A percentile compares a stretch with the other conserved stretches of the same genome.
Conservation (phyloP, 306 rosid genomes). For the Castanospermum australe region DNA sequence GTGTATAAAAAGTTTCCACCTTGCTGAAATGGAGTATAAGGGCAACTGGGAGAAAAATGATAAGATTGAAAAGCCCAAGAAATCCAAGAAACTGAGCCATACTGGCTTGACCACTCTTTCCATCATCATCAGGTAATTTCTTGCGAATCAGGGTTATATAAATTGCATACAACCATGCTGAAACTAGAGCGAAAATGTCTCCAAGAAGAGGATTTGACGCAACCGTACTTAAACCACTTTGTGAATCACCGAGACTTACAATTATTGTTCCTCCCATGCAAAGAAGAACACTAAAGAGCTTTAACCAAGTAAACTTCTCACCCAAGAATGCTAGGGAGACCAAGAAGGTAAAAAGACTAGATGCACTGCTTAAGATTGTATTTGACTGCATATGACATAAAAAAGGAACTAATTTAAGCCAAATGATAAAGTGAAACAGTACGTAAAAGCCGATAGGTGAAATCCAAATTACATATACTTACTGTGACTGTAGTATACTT, state of each 20-base stretch:
- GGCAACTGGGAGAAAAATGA: constrained; percentile 82
- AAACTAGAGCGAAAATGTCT: constrained; percentile 74
- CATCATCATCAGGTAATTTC: constrained; percentile 80
- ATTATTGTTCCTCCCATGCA: constrained; percentile 95
- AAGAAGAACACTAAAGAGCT: constrained; percentile 86
- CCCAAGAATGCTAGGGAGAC: constrained; percentile 88
- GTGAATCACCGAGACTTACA: constrained; percentile 91
- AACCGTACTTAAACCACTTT: constrained; percentile 37
- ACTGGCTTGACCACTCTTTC: constrained; percentile 72
- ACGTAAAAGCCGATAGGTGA: not conserved
- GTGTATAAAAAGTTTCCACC: constrained; percentile 60
- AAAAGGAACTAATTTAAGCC: constrained; percentile 26
- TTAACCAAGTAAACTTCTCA: constrained; percentile 88
- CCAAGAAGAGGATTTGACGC: constrained; percentile 93
- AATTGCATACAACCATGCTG: constrained; percentile 80
- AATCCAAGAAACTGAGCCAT: constrained; percentile 96
- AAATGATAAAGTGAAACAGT: constrained; percentile 12
- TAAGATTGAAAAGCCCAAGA: constrained; percentile 76
- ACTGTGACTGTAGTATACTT: constrained; percentile 96
- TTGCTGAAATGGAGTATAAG: constrained; percentile 58
- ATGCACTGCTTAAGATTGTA: constrained; percentile 95
- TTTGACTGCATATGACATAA: constrained; percentile 71
- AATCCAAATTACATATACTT: constrained; percentile 27
- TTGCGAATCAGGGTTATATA: constrained; percentile 92
- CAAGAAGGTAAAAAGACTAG: constrained; percentile 95